Evolutionary conservation across 2,329 filamentous ascomycete genomes (phyloP).

Genomic region (Penicillium sp.): DNA sequence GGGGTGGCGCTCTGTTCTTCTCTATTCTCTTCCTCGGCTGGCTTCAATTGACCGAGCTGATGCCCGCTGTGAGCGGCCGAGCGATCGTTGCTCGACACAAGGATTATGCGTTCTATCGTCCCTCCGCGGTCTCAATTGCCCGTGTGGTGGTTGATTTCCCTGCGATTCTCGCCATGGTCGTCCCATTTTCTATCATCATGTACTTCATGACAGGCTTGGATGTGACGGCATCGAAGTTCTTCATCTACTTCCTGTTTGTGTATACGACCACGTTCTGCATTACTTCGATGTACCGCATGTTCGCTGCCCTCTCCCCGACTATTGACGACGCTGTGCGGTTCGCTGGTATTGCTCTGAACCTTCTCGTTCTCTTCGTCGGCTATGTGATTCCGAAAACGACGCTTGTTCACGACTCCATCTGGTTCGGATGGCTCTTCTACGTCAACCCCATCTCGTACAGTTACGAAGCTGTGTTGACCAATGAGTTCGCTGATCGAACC

Average conservation of each 20-base stretch:
- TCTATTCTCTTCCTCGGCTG: constrained; percentile 61
- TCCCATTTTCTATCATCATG: constrained; percentile 57
- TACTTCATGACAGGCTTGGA: constrained; percentile 61
- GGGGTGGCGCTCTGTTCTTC: constrained; percentile 61
- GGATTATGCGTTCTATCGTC: constrained; percentile 65
- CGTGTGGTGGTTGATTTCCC: constrained; percentile 60
- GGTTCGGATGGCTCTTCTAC: constrained; percentile 60
- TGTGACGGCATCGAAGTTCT: constrained; percentile 57
- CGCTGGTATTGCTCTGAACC: constrained; percentile 54
- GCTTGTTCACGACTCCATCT: constrained; percentile 54
- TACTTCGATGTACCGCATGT: constrained; percentile 60
- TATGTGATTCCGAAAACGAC: constrained; percentile 63
- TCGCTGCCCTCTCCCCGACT: constrained; percentile 57
- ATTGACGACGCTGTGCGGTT: constrained; percentile 64
- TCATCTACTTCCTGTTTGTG: constrained; percentile 60
- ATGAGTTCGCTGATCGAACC: constrained; percentile 54
- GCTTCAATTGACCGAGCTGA: constrained; percentile 72
- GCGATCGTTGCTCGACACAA: constrained; percentile 63
- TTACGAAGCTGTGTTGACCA: constrained; percentile 62
- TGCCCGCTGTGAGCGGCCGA: constrained; percentile 67
- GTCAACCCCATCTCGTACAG: constrained; percentile 53
- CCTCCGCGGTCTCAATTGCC: constrained; percentile 58
- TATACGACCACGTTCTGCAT: constrained; percentile 58
- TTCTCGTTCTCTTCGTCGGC: constrained; percentile 59
- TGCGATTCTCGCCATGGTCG: constrained; percentile 52